Evolutionary conservation across 805 yeast genomes (phyloP).

Genomic region (Pichia heedii): DNA sequence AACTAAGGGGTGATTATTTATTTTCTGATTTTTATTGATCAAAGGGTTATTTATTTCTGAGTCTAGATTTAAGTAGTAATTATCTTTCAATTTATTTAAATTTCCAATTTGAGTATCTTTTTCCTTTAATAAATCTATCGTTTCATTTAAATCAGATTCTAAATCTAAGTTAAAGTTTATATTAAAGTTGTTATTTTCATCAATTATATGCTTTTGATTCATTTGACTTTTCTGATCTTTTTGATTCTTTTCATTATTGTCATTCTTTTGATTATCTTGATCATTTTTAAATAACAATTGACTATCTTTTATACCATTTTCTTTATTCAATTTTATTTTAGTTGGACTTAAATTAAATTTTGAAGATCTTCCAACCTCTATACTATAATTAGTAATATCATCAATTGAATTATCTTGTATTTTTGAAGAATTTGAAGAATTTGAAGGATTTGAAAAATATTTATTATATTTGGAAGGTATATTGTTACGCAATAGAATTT

Average conservation of each 20-base stretch:
- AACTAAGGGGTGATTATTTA: no score
- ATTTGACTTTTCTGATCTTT: no score
- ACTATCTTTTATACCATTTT: constrained; percentile 7
- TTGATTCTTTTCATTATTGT: neutral
- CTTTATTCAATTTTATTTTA: constrained; percentile 10
- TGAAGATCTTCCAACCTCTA: neutral
- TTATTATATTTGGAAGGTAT: constrained; percentile 21
- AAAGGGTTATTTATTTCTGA: neutral
- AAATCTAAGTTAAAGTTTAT: neutral
- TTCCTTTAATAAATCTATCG: neutral
- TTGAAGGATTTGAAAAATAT: constrained; percentile 14
- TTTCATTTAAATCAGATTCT: neutral
- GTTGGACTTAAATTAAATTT: constrained; percentile 22
- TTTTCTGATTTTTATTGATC: neutral
- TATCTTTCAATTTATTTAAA: neutral
- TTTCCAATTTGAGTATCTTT: neutral
- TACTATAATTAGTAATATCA: neutral
- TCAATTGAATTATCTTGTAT: neutral
- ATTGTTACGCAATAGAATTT: constrained; percentile 21
- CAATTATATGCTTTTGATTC: no score
- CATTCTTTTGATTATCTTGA: no score
- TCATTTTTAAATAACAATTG: constrained; percentile 1
- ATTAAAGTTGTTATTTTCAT: neutral
- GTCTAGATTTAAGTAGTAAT: neutral
- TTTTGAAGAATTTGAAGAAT: constrained; percentile 7